Percentiles rank a stretch among this genome's conserved stretches.
phyloP scores from a whole-genome alignment of 352 stramenopile species.

The Phytopythium montanum region DNA sequence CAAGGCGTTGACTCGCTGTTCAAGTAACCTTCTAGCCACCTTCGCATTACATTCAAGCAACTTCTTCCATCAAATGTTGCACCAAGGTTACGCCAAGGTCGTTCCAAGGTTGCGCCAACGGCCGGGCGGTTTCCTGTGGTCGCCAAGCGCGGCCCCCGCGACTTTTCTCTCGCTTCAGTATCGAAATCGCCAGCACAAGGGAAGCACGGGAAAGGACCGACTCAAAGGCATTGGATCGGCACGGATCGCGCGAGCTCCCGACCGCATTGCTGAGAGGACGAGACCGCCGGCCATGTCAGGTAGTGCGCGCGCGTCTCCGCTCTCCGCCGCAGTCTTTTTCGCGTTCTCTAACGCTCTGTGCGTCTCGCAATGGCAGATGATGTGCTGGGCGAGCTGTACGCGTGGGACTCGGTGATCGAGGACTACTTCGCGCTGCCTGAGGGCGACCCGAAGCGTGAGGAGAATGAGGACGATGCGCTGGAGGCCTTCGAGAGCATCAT shows the following conservation, averaged over 20 bases:
- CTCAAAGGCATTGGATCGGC: neutral
- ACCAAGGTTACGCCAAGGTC: constrained; percentile 1
- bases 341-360: neutral
- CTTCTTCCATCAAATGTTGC: constrained; percentile 2
- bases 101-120: neutral
- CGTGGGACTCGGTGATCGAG: constrained; percentile 62
- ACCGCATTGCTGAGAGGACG: neutral
- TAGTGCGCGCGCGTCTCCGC: neutral
- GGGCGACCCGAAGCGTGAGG: constrained; percentile 53
- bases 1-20: neutral
- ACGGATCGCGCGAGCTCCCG: neutral
- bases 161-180: neutral
- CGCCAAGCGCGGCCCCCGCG: neutral
- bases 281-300: neutral
- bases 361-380: constrained; percentile 15
- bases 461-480: constrained; percentile 71
- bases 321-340: neutral
- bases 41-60: neutral
- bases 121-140: neutral
- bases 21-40: neutral
- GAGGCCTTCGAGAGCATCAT: constrained; percentile 80
- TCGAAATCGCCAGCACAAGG: neutral
- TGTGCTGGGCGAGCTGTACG: constrained; percentile 58
- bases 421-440: constrained; percentile 41
- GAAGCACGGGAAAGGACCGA: neutral